phyloP scores from a whole-genome alignment of 2,329 filamentous ascomycete species.

The Acephala macrosclerotiorum region DNA sequence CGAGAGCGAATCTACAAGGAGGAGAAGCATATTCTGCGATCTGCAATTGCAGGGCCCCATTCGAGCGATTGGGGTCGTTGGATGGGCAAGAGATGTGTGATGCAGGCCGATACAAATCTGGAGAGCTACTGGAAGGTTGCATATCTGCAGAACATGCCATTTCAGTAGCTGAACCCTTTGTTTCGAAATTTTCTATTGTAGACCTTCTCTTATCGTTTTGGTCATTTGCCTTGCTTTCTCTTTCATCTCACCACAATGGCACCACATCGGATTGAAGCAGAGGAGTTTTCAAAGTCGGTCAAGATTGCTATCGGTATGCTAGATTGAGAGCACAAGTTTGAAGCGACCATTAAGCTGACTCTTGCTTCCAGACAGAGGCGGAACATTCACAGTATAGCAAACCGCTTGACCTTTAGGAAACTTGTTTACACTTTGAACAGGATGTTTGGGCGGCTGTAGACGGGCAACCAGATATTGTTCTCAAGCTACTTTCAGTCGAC shows the following conservation, averaged over 20 bases:
- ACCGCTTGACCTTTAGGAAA: background rate
- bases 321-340: background rate
- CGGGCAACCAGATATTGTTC: slow-evolving; percentile 64
- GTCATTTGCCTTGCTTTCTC: background rate
- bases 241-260: background rate
- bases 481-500: slow-evolving; percentile 78
- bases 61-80: background rate
- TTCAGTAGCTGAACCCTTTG: background rate
- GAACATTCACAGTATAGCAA: background rate
- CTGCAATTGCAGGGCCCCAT: background rate
- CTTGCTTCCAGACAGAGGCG: background rate
- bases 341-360: background rate
- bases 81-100: background rate
- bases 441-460: slow-evolving; percentile 5
- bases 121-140: background rate
- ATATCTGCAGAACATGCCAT: background rate
- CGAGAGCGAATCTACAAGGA: background rate
- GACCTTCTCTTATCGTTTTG: background rate
- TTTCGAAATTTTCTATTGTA: background rate
- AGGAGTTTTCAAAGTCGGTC: background rate
- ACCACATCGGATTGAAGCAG: background rate
- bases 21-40: background rate
- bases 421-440: background rate
- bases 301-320: slow-evolving; percentile 1
- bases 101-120: background rate